Percentiles rank a stretch among this genome's conserved stretches.
Conservation (phyloP, 1,284 basidiomycete genomes). For the Ustilago lituana region DNA sequence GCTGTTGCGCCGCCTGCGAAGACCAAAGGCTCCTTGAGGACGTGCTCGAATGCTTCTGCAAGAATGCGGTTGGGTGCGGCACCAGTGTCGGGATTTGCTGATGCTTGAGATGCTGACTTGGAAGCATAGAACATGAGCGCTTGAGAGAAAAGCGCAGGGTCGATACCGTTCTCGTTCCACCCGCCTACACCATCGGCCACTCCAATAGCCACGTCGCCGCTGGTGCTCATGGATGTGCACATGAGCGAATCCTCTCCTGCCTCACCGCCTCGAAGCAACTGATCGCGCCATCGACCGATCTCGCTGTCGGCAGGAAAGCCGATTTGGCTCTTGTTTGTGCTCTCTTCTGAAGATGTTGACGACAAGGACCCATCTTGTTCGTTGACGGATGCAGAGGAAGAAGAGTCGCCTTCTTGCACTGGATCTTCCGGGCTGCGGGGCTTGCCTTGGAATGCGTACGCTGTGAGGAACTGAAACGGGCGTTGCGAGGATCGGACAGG, state of each 20-base stretch:
- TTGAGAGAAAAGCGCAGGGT: slow-evolving; percentile 80
- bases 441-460: slow-evolving; percentile 82
- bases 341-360: neutral
- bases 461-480: slow-evolving; percentile 77
- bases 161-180: slow-evolving; percentile 80
- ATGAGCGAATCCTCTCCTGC: slow-evolving; percentile 69
- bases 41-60: slow-evolving; percentile 77
- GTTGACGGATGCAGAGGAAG: slow-evolving; percentile 18
- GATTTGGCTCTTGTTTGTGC: slow-evolving; percentile 64
- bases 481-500: slow-evolving; percentile 24
- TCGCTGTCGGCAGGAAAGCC: slow-evolving; percentile 75
- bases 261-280: slow-evolving; percentile 70
- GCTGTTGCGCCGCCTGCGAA: slow-evolving; percentile 86
- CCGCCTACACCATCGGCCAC: slow-evolving; percentile 78
- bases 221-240: slow-evolving; percentile 72
- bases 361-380: slow-evolving; percentile 22
- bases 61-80: slow-evolving; percentile 72
- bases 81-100: slow-evolving; percentile 16
- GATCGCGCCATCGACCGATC: slow-evolving; percentile 79
- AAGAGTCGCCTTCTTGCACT: slow-evolving; percentile 25
- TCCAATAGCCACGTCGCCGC: slow-evolving; percentile 80
- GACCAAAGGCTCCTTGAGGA: slow-evolving; percentile 76
- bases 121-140: slow-evolving; percentile 76
- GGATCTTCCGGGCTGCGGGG: slow-evolving; percentile 68
- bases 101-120: slow-evolving; percentile 69